These are phyloP conservation scores for Aureobasidium sp. DNA, from an alignment of 2,329 filamentous ascomycete genomes.

Conservation along the genomic window DNA sequence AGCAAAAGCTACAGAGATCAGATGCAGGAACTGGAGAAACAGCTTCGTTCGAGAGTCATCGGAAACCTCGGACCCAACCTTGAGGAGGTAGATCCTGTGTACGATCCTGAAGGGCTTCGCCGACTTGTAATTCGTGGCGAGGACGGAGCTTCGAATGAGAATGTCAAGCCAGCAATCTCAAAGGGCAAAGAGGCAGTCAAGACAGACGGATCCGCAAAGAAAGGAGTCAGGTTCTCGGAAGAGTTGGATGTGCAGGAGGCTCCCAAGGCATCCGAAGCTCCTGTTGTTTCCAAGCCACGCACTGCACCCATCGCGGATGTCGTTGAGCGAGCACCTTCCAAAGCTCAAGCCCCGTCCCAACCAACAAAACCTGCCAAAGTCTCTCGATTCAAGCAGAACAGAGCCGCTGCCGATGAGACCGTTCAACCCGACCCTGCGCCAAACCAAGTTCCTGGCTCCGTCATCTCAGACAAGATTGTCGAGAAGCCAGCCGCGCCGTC, in stretches of 20 bases:
- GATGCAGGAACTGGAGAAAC: conserved; percentile 79
- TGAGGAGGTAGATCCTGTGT: conserved; percentile 25
- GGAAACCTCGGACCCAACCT: conserved; percentile 48
- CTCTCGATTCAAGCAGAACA: conserved; percentile 33
- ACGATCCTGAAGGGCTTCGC: conserved; percentile 44
- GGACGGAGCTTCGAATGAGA: conserved; percentile 20
- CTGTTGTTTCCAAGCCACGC: not conserved
- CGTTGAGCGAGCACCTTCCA: conserved; percentile 23
- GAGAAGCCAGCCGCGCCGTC: conserved; percentile 36
- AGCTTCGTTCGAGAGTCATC: conserved; percentile 53
- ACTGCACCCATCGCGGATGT: conserved; percentile 24
- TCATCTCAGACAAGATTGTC: conserved; percentile 51
- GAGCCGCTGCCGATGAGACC: not conserved
- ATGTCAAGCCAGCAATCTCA: conserved; percentile 14
- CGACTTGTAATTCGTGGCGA: conserved; percentile 40
- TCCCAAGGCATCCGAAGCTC: conserved; percentile 16
- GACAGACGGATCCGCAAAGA: conserved; percentile 34
- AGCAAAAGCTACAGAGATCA: conserved; percentile 66
- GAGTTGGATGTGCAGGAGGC: conserved; percentile 52
- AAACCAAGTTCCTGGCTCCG: conserved; percentile 15
- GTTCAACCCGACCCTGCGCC: not conserved
- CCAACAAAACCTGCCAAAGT: conserved; percentile 24
- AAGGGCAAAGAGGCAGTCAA: conserved; percentile 7
- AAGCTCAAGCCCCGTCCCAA: conserved; percentile 1
- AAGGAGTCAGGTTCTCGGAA: conserved; percentile 73